Evolutionary conservation across 2,329 filamentous ascomycete genomes (phyloP), one percentile per base, ranked within the genome.

Genomic region (Aureobasidium sp.): DNA sequence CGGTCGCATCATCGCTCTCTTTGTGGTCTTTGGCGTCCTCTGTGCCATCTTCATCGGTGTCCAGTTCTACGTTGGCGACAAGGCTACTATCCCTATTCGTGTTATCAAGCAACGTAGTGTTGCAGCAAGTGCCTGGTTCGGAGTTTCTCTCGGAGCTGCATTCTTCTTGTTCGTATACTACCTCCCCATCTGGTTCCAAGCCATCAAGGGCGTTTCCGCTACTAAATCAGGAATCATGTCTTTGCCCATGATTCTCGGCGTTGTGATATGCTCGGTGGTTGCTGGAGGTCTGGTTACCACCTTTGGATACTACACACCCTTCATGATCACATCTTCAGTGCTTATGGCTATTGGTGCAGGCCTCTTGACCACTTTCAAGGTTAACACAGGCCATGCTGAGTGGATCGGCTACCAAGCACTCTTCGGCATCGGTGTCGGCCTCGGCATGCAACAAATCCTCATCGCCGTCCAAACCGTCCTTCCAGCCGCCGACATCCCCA

Each of bases 191-290:
- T 59, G 44, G 77, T 79, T 80, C 76, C 74, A 80, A 66, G 77
- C 78, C 17, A 78, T 81, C 70, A 78, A 80, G 65, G 77, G 77
- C 8, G 75, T 72, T 0, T 73, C 72, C 0, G 78, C 79, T 5
- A 76, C 75, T 32, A 77, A 79, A 52, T 80, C 78, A 27, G 79
- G 79, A 23, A 79, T 81, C 66, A 77, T 77, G 72, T 80, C 78
- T 63, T 68, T 80, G 4, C 78, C 79, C 12, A 70, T 78, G 62
- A 76, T 80, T 51, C 74, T 81, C n/a, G 74, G 74, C 36, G 69
- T 79, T 15, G 78, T 80, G 65, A 66, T 80, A 67, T 64, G 77
- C 62, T 77, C 76, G 42, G 72, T 80, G 62, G 34, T 75, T 27
- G 68, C 70, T 17, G 79, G 79, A 53, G 71, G 67, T 37, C 55